Evolutionary conservation across 495 filamentous ascomycete species (phyloP).

Genomic region (Thozetella sp.): DNA sequence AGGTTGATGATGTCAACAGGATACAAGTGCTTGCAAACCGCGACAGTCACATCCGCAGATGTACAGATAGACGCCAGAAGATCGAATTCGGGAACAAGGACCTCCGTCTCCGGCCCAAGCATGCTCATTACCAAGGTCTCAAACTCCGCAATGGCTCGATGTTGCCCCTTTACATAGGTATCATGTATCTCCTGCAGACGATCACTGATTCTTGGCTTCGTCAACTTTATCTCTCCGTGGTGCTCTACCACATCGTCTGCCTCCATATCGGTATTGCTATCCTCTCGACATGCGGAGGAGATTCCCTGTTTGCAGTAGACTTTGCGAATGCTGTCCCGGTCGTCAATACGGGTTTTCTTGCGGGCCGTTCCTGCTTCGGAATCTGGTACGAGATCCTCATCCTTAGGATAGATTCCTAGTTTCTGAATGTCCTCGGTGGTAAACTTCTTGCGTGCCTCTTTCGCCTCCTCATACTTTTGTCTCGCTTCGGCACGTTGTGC

Average conservation of each 20-base stretch:
- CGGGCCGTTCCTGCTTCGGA: background rate
- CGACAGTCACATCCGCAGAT: slow-evolving; percentile 48
- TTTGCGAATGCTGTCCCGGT: slow-evolving; percentile 6
- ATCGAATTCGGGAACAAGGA: slow-evolving; percentile 33
- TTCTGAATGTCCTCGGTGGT: slow-evolving; percentile 20
- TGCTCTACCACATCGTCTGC: background rate
- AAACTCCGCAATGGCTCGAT: background rate
- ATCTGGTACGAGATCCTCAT: slow-evolving; percentile 14
- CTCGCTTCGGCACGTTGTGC: background rate
- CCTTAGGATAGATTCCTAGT: slow-evolving; percentile 20
- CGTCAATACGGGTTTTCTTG: slow-evolving; percentile 6
- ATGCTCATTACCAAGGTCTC: background rate
- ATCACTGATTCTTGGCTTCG: background rate
- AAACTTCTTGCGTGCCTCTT: slow-evolving; percentile 12
- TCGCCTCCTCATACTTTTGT: slow-evolving; percentile 6
- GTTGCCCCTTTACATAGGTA: background rate
- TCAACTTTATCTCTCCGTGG: background rate
- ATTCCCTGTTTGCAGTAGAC: background rate
- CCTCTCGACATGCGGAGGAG: background rate
- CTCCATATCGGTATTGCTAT: background rate
- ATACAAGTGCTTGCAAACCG: slow-evolving; percentile 49
- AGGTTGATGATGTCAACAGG: slow-evolving; percentile 53
- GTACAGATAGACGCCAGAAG: slow-evolving; percentile 50
- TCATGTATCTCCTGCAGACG: background rate
- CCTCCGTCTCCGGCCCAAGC: background rate